phyloP scores from a whole-genome alignment of 148 eudicot species.

The Rhododendron griersonianum region DNA sequence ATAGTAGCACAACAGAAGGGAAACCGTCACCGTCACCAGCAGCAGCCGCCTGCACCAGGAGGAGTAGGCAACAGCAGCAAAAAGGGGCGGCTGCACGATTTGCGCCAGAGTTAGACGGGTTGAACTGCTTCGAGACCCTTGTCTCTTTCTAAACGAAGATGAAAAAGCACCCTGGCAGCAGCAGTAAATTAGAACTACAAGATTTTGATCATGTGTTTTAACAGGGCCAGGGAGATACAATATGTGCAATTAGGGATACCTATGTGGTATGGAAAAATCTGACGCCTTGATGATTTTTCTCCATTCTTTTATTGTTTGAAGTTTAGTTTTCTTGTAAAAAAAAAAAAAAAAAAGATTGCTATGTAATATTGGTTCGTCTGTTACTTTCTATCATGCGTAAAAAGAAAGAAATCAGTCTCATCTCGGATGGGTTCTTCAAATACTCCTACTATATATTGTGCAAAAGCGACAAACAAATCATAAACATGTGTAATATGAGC shows the following conservation, averaged over 20 bases:
- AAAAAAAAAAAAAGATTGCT: too few species aligned
- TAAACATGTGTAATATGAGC: too few species aligned
- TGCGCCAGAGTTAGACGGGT: constrained; percentile 38
- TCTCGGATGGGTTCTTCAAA: too few species aligned
- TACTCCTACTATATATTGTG: background rate
- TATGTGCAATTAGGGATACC: background rate
- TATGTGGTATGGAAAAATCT: background rate
- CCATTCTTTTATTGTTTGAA: background rate
- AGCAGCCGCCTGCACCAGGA: background rate
- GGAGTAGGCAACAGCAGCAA: background rate
- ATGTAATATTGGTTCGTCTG: background rate
- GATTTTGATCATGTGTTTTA: background rate
- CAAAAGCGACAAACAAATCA: too few species aligned
- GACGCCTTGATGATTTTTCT: background rate
- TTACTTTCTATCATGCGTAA: too few species aligned
- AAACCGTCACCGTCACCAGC: background rate
- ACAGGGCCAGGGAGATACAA: background rate
- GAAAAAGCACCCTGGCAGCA: background rate
- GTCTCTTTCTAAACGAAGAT: constrained; percentile 6
- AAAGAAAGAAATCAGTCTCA: too few species aligned
- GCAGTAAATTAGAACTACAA: background rate
- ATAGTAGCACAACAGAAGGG: background rate
- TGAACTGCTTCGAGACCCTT: constrained; percentile 35
- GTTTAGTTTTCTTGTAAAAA: background rate
- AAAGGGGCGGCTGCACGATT: constrained; percentile 8